These are phyloP conservation scores for Sporothrix mexicana DNA, from an alignment of 2,329 filamentous ascomycete species.

Conservation along the genomic window DNA sequence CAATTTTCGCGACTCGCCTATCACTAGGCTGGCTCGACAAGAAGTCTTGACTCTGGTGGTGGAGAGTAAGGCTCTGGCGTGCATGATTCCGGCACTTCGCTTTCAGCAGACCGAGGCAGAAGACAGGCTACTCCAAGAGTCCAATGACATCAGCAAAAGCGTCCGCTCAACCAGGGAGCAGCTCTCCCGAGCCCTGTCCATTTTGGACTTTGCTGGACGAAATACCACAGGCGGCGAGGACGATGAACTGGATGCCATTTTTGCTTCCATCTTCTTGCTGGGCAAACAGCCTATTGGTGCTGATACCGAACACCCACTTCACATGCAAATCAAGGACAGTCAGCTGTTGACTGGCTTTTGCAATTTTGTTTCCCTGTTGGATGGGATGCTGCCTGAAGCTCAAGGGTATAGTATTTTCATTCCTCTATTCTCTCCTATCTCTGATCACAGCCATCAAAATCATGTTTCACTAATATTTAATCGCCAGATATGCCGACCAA, in stretches of 20 bases:
- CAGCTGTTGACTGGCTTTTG: not conserved
- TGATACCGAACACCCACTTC: not conserved
- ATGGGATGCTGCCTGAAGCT: not conserved
- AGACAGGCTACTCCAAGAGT: not conserved
- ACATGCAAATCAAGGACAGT: not conserved
- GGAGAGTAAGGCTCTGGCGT: not conserved
- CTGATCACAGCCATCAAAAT: not conserved
- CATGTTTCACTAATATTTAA: not conserved
- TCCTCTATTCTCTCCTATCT: not conserved
- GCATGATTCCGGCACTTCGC: not conserved
- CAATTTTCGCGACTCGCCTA: not conserved
- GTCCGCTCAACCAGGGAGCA: not conserved
- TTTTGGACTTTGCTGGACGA: not conserved
- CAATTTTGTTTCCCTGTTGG: not conserved
- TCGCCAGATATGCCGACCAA: not conserved
- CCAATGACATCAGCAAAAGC: not conserved
- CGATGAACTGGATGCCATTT: constrained; percentile 7
- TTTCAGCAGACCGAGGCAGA: not conserved
- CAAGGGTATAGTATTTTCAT: not conserved
- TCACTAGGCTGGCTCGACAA: not conserved
- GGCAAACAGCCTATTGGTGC: not conserved
- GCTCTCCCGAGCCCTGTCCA: not conserved
- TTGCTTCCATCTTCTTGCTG: not conserved
- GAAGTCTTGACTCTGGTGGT: not conserved
- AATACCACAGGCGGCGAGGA: not conserved